These are phyloP conservation scores for Scheffersomyces quercinus DNA, from an alignment of 1,139 yeast species.

Conservation along the genomic window DNA sequence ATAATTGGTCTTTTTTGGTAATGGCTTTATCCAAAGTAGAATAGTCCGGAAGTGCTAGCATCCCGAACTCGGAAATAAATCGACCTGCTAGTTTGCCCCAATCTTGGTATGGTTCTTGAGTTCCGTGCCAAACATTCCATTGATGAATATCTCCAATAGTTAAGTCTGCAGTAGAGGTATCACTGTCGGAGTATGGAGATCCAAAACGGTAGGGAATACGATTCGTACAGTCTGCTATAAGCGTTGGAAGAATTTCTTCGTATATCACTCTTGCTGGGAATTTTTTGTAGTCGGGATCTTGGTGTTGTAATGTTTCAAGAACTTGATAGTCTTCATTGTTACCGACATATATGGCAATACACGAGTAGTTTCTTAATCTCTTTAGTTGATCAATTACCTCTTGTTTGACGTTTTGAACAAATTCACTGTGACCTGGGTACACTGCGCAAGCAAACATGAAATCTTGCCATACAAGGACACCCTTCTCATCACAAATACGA, in stretches of 20 bases:
- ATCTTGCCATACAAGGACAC: constrained; percentile 51
- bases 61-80: constrained; percentile 50
- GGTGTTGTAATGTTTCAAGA: constrained; percentile 38
- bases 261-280: constrained; percentile 45
- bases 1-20: constrained; percentile 28
- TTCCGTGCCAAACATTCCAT: constrained; percentile 54
- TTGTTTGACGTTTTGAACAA: constrained; percentile 26
- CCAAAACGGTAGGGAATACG: constrained; percentile 40
- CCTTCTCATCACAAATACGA: constrained; percentile 42
- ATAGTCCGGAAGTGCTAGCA: constrained; percentile 41
- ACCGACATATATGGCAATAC: constrained; percentile 37
- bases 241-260: constrained; percentile 35
- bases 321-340: constrained; percentile 51
- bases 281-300: constrained; percentile 27
- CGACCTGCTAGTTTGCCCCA: constrained; percentile 42
- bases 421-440: constrained; percentile 37
- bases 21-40: constrained; percentile 31
- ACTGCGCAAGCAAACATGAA: constrained; percentile 56
- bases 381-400: constrained; percentile 37
- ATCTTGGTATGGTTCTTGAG: constrained; percentile 43
- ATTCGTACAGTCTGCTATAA: constrained; percentile 21
- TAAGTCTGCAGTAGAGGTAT: constrained; percentile 25
- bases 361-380: constrained; percentile 37
- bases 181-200: constrained; percentile 45
- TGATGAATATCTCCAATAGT: constrained; percentile 49